Evolutionary conservation across 306 rosid genomes (phyloP).

Genomic region (Quercus gilva): DNA sequence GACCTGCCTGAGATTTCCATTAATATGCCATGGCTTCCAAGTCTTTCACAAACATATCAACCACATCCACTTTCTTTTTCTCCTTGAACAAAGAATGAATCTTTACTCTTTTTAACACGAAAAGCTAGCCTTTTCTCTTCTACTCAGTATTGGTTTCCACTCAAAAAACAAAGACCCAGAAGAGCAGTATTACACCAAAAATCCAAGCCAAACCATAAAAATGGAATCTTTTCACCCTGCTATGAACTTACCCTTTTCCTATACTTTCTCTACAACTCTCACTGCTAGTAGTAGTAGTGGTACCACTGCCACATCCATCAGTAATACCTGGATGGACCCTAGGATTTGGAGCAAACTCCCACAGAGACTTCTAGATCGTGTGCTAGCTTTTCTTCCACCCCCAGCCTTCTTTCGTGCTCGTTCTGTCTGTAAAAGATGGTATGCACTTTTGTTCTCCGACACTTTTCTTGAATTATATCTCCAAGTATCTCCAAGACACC

Average conservation of each 20-base stretch:
- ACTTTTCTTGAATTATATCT: constrained; percentile 71
- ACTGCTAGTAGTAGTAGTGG: constrained; percentile 15
- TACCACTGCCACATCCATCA: constrained; percentile 6
- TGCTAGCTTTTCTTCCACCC: constrained; percentile 76
- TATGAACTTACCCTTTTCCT: constrained; percentile 55
- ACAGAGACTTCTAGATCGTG: constrained; percentile 64
- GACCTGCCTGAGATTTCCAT: constrained; percentile 13
- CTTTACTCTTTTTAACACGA: not conserved
- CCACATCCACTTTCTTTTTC: constrained; percentile 7
- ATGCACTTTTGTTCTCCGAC: constrained; percentile 63
- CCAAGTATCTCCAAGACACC: constrained; percentile 53
- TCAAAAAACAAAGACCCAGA: not conserved
- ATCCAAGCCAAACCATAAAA: not conserved
- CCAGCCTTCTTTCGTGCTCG: constrained; percentile 88
- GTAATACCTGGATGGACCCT: constrained; percentile 64
- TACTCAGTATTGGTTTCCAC: not conserved
- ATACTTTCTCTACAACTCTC: constrained; percentile 40
- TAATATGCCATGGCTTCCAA: constrained; percentile 19
- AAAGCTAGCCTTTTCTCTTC: not conserved
- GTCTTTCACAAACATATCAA: constrained; percentile 7
- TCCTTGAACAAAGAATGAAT: not conserved
- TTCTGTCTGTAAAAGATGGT: constrained; percentile 89
- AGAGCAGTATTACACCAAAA: not conserved
- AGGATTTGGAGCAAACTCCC: constrained; percentile 94
- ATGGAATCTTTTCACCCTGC: constrained; percentile 73